These are phyloP conservation scores for Fusarium zealandicum DNA, from an alignment of 2,329 filamentous ascomycete genomes.

Conservation along the genomic window DNA sequence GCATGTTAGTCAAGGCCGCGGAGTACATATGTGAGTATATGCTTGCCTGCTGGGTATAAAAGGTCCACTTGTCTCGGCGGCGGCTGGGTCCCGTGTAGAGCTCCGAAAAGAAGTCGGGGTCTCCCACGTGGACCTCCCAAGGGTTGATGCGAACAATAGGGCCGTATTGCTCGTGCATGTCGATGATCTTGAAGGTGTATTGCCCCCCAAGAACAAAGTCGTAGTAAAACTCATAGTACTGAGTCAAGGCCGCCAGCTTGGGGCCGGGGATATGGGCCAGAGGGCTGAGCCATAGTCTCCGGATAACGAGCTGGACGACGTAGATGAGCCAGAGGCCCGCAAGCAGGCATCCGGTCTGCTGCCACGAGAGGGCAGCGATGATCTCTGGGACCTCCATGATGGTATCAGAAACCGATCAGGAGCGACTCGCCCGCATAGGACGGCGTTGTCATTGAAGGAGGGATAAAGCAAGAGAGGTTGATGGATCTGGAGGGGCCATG, in stretches of 20 bases:
- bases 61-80: conserved; percentile 46
- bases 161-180: conserved; percentile 53
- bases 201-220: conserved; percentile 52
- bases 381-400: conserved; percentile 38
- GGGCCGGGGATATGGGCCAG: conserved; percentile 50
- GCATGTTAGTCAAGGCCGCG: conserved; percentile 20
- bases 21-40: neutral
- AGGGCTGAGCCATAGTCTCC: conserved; percentile 49
- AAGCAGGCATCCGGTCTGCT: conserved; percentile 38
- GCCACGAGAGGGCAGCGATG: conserved; percentile 36
- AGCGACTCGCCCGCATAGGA: conserved; percentile 38
- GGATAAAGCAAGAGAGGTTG: conserved; percentile 10
- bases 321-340: conserved; percentile 43
- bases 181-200: conserved; percentile 52
- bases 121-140: conserved; percentile 50
- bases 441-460: conserved; percentile 41
- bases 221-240: conserved; percentile 54
- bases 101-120: conserved; percentile 50
- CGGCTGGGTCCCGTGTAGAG: conserved; percentile 46
- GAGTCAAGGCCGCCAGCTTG: conserved; percentile 49
- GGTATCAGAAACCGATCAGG: conserved; percentile 36
- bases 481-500: conserved; percentile 31
- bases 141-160: conserved; percentile 51
- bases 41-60: conserved; percentile 47
- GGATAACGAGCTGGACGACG: conserved; percentile 39